Evolutionary conservation across 2,329 filamentous ascomycete species (phyloP), one percentile per base, ranked within the genome.

Genomic region (Aureobasidium leucospermi): DNA sequence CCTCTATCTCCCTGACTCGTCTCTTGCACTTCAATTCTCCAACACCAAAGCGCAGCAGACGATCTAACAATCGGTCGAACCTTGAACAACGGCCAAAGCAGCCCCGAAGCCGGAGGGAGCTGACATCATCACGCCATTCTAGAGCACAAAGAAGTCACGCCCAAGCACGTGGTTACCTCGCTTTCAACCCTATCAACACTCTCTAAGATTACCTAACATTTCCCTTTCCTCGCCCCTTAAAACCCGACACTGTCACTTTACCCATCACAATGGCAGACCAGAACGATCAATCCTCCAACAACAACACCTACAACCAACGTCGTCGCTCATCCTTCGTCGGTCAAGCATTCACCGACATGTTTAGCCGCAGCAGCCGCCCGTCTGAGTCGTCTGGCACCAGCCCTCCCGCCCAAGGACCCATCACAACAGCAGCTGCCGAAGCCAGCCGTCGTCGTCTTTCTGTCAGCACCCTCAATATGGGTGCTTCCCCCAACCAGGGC

Each of bases 381-480:
- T 42, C 60, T 41, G 65, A 63, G 43, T 41, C 49, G 34, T 38
- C 42, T 1, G 59, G 47, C 42, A 66, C 49, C 62, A 61, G 62
- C 48, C 64, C 63, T 38, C 61, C 64, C 59, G 66, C 39, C 62
- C 70, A 74, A 19, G 78, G 77, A 41, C 76, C 78, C 58, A 79
- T 79, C 65, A 75, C 76, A 42, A 72, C 72, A 34, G 78, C 78
- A 34, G 78, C 78, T 41, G 76, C 74, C 62, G 75, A 79, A 64
- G 77, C 77, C 57, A 76, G 78, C 64, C 74, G 75, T 56, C 73
- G 78, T 60, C 76, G 78, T 53, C 73, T 80, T 34, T 79, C 78
- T 6, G 67, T 80, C 61, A 78, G 76, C 58, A 79, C 78, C 1
- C 70, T 79, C 60, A 78, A 77, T 49, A 73, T 79, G 11, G 74